phyloP scores from a whole-genome alignment of 208 protist species.

The Crithidia expoeki region DNA sequence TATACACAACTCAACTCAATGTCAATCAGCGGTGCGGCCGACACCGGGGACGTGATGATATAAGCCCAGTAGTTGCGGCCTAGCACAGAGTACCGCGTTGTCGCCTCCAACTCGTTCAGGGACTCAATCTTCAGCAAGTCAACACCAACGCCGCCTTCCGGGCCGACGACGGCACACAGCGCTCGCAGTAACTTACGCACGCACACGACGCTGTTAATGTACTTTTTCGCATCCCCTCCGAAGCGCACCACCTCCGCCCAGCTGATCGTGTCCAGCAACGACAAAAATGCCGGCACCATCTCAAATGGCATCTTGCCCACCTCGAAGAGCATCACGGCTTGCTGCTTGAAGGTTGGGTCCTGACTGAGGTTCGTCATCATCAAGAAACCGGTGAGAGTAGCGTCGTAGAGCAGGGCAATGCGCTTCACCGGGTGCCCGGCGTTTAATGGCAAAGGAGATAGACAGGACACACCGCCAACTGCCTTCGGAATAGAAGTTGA shows the following conservation, averaged over 20 bases:
- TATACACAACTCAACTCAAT: conserved; percentile 78
- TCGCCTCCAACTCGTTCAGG: conserved; percentile 90
- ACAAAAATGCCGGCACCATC: conserved; percentile 77
- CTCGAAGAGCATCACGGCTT: conserved; percentile 92
- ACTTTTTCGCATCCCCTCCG: conserved; percentile 87
- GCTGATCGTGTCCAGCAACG: conserved; percentile 70
- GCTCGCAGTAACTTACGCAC: conserved; percentile 72
- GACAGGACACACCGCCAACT: too few relatives aligned
- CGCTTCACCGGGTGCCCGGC: conserved; percentile 70
- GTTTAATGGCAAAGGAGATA: not conserved
- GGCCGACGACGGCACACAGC: conserved; percentile 50
- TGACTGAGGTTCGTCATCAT: conserved; percentile 98
- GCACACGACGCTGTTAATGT: conserved; percentile 82
- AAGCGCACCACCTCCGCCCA: conserved; percentile 36
- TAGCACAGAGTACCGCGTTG: conserved; percentile 84
- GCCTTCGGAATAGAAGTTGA: too few relatives aligned
- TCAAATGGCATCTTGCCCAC: conserved; percentile 87
- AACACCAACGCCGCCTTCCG: conserved; percentile 59
- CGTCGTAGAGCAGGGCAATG: conserved; percentile 96
- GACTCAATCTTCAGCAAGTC: conserved; percentile 90
- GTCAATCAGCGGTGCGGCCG: conserved; percentile 71
- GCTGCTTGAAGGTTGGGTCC: conserved; percentile 85
- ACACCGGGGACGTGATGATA: conserved; percentile 66
- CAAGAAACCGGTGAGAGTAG: conserved; percentile 95
- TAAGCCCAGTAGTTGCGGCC: conserved; percentile 90